Evolutionary conservation across 1,284 basidiomycete species (phyloP).

Genomic region (Ceratorhiza oryzae-sativae): DNA sequence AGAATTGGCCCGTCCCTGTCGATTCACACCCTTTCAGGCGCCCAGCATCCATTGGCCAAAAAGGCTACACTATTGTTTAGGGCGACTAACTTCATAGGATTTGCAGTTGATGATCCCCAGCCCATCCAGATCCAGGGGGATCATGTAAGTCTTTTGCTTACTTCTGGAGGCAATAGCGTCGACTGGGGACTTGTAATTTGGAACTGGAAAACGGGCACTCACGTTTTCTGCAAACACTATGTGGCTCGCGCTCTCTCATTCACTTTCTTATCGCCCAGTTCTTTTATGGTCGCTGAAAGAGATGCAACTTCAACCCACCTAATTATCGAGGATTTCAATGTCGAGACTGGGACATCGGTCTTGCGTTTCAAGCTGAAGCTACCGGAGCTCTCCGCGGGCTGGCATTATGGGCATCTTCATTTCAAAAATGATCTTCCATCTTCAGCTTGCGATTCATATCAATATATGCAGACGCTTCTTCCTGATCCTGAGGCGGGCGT

Average conservation of each 20-base stretch:
- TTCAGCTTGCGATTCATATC: conserved; percentile 6
- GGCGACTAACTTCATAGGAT: conserved; percentile 19
- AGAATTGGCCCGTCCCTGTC: conserved; percentile 15
- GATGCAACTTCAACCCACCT: background rate
- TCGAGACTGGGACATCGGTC: background rate
- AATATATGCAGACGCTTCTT: conserved; percentile 4
- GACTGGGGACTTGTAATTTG: conserved; percentile 26
- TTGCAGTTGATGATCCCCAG: conserved; percentile 21
- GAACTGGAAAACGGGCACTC: conserved; percentile 33
- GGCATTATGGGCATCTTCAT: conserved; percentile 23
- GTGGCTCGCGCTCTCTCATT: background rate
- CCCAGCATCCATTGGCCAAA: conserved; percentile 18
- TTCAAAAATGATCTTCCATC: conserved; percentile 35
- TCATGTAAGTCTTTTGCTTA: conserved; percentile 11
- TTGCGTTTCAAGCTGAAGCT: conserved; percentile 30
- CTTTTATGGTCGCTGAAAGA: conserved; percentile 17
- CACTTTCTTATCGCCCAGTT: conserved; percentile 12
- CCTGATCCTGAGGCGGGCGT: conserved; percentile 22
- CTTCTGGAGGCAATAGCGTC: background rate
- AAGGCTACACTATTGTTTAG: background rate
- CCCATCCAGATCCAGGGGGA: conserved; percentile 38
- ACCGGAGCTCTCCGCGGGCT: conserved; percentile 24
- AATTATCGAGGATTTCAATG: conserved; percentile 1
- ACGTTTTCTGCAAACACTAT: conserved; percentile 1
- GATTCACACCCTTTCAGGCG: conserved; percentile 15